These are phyloP conservation scores for Usnea hakonensis DNA, from an alignment of 495 filamentous ascomycete species.

Conservation along the genomic window DNA sequence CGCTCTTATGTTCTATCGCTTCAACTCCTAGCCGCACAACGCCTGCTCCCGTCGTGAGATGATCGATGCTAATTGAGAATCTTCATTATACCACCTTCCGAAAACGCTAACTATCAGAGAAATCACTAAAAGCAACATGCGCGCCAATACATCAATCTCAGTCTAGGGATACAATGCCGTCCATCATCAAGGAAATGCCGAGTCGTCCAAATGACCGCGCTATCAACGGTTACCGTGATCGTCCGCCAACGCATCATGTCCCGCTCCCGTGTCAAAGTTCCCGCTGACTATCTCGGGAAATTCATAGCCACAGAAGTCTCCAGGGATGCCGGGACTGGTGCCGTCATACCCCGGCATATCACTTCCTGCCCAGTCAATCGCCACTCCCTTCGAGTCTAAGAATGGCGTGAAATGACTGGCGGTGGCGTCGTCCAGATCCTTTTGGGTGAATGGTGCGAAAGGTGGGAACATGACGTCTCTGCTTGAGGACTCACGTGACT, in stretches of 20 bases:
- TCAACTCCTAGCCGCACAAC: too few species aligned
- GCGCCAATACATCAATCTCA: too few species aligned
- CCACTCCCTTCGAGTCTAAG: not conserved
- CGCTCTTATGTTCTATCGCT: too few species aligned
- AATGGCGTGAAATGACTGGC: not conserved
- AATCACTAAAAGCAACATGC: too few species aligned
- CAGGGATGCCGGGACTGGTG: not conserved
- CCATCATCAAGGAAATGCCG: not conserved
- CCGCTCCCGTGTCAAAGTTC: not conserved
- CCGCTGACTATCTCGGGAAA: not conserved
- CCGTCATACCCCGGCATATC: not conserved
- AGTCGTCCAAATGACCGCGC: conserved; percentile 1
- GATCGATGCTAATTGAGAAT: too few species aligned
- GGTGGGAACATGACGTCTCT: not conserved
- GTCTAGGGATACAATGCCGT: too few species aligned
- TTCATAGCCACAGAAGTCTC: not conserved
- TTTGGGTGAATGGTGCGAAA: not conserved
- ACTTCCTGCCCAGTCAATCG: not conserved
- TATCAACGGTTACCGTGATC: not conserved
- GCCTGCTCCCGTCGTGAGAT: too few species aligned
- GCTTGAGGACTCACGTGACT: not conserved
- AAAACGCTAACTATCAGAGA: too few species aligned
- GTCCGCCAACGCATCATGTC: not conserved
- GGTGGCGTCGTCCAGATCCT: not conserved
- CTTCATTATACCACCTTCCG: too few species aligned